Base-by-base conservation (phyloP, 1,139 yeast genomes). In the Zygoascus meyerae region DNA sequence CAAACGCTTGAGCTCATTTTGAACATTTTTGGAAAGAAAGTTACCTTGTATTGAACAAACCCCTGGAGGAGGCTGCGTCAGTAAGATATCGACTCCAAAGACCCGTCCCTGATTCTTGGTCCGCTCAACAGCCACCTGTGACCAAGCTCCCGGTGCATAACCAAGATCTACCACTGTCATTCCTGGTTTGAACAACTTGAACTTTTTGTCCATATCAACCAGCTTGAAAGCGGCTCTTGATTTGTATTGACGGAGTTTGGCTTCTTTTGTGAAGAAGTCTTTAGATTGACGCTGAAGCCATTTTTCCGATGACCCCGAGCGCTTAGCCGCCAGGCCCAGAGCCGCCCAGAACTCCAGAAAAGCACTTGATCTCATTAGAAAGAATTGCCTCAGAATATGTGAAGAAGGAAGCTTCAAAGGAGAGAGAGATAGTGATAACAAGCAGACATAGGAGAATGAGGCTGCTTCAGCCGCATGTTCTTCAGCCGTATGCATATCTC, bases 61-160 rank as follows among this genome's bases (percentile, higher is more conserved):
- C 0, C 97, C 97, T 3, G 62, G 58, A 0, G 96, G 95, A 0
- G 97, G 95, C 15, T 74, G 71, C 40, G 82, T 78, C 7, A 87
- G 85, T 18, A 92, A 69, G 28, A 92, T 71, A 65, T 92, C 98
- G 39, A 90, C 83, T 18, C 98, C 98, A 36, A 92, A 65, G 1
- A 92, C 77, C 41, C 77, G 74, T 12, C 96, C 90, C 17, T 70
- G 68, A 2, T 76, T 71, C 12, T 71, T 63, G 10, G 86, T 75
- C 37, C 77, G 66, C 40, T 77, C 79, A 5, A 77, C 77, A 0
- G 95, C 83, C 30, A 85, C 94, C 55, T 82, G 86, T 10, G 90
- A 75, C 98, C 98, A 92, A 32, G 95, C 90, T 0, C 98, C 98
- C 0, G 98, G 98, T 0, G 95, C 95, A 62, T 76, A 92, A 1